A percentile compares a stretch with the other conserved stretches of the same genome.
Evolutionary conservation across 371 early-diverging fungal genomes (phyloP).

Genomic region (Mortierella sp.): DNA sequence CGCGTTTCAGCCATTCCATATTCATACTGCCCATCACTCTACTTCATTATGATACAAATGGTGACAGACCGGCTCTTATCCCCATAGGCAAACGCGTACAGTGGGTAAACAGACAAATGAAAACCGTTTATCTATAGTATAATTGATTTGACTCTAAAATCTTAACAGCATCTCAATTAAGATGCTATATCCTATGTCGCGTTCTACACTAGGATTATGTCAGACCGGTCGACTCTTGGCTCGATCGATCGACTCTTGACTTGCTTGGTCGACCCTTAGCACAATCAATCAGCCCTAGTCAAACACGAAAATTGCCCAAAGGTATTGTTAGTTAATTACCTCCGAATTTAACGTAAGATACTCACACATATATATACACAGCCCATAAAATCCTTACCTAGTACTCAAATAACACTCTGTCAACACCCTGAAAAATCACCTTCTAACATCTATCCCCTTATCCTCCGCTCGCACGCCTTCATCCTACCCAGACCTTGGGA

Average conservation of each 20-base stretch:
- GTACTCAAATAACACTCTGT: constrained; percentile 15
- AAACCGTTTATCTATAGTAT: constrained; percentile 8
- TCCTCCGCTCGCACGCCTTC: constrained; percentile 18
- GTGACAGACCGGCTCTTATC: constrained; percentile 27
- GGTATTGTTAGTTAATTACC: constrained; percentile 9
- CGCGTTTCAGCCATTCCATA: constrained; percentile 51
- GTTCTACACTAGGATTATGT: constrained; percentile 9
- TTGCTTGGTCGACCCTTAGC: constrained; percentile 18
- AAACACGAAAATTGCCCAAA: constrained; percentile 21
- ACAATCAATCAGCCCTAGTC: constrained; percentile 13
- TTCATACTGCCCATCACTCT: constrained; percentile 47
- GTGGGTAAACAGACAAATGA: constrained; percentile 16
- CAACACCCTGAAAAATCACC: constrained; percentile 15
- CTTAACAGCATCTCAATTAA: neutral
- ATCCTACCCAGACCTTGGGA: constrained; percentile 14
- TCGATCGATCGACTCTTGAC: constrained; percentile 12
- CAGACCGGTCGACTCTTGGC: constrained; percentile 2
- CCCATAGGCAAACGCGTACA: constrained; percentile 29
- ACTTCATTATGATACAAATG: constrained; percentile 46
- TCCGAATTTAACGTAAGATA: constrained; percentile 10
- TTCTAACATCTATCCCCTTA: constrained; percentile 14
- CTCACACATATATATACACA: constrained; percentile 4
- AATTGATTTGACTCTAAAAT: constrained; percentile 5
- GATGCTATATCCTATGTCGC: neutral
- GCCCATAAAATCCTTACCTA: constrained; percentile 18